Evolutionary conservation across 176 grass and related monocot species (phyloP).

Genomic region (Oryza nivara): DNA sequence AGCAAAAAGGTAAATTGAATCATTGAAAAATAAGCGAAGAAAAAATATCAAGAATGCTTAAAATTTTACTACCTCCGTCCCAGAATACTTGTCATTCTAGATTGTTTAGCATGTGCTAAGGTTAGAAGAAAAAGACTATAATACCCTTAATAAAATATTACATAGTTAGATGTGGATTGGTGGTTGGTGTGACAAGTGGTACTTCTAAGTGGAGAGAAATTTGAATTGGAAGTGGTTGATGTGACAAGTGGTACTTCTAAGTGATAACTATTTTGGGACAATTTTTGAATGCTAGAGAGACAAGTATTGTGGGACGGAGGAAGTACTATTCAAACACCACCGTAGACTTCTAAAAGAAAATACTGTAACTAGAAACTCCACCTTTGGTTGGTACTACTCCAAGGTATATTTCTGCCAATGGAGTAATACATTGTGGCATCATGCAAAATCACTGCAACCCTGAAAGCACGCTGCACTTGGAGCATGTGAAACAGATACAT

Average conservation of each 20-base stretch:
- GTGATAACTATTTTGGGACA: too few relatives aligned
- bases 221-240: too few relatives aligned
- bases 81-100: too few relatives aligned
- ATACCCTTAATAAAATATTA: too few relatives aligned
- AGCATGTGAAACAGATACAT: slow-evolving; percentile 14
- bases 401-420: background rate
- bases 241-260: too few relatives aligned
- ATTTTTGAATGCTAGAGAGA: too few relatives aligned
- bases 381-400: slow-evolving; percentile 8
- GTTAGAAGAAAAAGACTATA: too few relatives aligned
- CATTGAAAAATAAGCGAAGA: background rate
- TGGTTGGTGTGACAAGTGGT: too few relatives aligned
- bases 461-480: slow-evolving; percentile 30
- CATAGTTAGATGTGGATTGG: too few relatives aligned
- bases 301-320: too few relatives aligned
- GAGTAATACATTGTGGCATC: background rate
- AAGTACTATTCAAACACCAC: background rate
- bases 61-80: background rate
- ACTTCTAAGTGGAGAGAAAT: too few relatives aligned
- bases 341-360: slow-evolving; percentile 26
- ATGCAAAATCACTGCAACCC: slow-evolving; percentile 1
- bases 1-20: background rate
- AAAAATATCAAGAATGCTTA: background rate
- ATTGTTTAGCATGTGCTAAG: too few relatives aligned
- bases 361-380: background rate